Base-by-base conservation (phyloP, 1,284 basidiomycete species). In the Fomes fomentarius region DNA sequence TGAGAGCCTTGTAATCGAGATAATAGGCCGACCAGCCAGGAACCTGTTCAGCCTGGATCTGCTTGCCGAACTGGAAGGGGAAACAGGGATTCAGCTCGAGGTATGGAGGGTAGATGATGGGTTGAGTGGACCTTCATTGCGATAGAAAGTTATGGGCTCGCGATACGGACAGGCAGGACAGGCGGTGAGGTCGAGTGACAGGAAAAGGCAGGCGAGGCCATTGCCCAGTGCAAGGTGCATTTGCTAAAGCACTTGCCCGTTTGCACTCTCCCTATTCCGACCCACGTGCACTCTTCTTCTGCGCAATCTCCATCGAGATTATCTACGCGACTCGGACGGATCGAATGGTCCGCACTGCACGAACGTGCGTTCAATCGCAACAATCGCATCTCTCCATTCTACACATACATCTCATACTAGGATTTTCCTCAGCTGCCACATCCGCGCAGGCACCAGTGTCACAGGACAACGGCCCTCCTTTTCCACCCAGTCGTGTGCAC, bases 1-100 rank as follows among this genome's bases (percentile, higher is more conserved):
- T 97, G 71, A 97, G 81, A 64, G 91, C 91, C 79, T 99, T 99
- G 83, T 99, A 99, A 77, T 99, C 97, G 63, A 98, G 85, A 74
- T 99, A 99, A 77, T 94, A 95, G 26, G 83, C 74, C 21, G 93
- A 93, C 97, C 97, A 99, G 76, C 96, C 96, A 49, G 97, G 95
- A 53, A 98, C 89, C 76, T 98, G 95, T 73, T 96, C 92, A 31
- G 92, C 89, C 74, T 96, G 94, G 63, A 99, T 95, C 65, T 95
- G 92, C 78, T 99, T 99, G 66, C 97, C 97, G 73, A 99, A 99
- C 96, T 99, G 54, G 46, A 62, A 44, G 56, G 38, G 50, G 28
- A 31, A 30, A 42, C 21, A 40, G 31, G 44, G 43, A 37, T 48
- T 65, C 46, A 63, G 60, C 60, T 54, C 50, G 54, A 25, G 47